phyloP scores from a whole-genome alignment of 768 basidiomycete genomes.

The Mycena galericulata region DNA sequence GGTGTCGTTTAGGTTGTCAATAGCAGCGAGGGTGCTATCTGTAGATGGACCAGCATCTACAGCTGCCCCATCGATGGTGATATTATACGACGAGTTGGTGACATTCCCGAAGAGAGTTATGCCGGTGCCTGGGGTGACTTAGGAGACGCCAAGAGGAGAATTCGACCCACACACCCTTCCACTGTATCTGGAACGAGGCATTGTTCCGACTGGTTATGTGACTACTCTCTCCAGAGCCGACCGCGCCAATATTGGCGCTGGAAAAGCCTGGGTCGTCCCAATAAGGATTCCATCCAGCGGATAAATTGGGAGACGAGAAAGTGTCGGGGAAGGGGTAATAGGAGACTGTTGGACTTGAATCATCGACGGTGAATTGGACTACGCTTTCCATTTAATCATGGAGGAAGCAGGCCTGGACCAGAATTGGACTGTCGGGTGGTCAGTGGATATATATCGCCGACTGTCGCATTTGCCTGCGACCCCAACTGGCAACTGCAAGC shows the following conservation, averaged over 20 bases:
- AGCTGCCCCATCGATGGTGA: conserved; percentile 65
- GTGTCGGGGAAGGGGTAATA: conserved; percentile 74
- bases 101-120: conserved; percentile 70
- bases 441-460: conserved; percentile 3
- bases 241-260: conserved; percentile 48
- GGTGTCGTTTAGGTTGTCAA: conserved; percentile 59
- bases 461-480: too few species aligned
- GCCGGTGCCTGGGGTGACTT: conserved; percentile 64
- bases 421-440: background rate
- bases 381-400: conserved; percentile 48
- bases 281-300: conserved; percentile 77
- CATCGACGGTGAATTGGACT: conserved; percentile 64
- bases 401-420: conserved; percentile 1
- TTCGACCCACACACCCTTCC: conserved; percentile 64
- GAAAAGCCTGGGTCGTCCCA: conserved; percentile 65
- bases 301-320: conserved; percentile 59
- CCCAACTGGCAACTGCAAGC: too few species aligned
- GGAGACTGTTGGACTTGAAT: conserved; percentile 72
- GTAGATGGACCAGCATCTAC: conserved; percentile 29
- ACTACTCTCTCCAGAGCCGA: conserved; percentile 66
- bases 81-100: conserved; percentile 55
- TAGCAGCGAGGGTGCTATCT: conserved; percentile 60
- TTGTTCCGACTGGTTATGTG: conserved; percentile 74
- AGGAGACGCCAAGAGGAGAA: background rate
- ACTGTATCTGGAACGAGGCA: conserved; percentile 66